A percentile compares a stretch with the other conserved stretches of the same genome.
Conservation (phyloP, 176 grass and related monocot species). For the Aegilops speltoides region DNA sequence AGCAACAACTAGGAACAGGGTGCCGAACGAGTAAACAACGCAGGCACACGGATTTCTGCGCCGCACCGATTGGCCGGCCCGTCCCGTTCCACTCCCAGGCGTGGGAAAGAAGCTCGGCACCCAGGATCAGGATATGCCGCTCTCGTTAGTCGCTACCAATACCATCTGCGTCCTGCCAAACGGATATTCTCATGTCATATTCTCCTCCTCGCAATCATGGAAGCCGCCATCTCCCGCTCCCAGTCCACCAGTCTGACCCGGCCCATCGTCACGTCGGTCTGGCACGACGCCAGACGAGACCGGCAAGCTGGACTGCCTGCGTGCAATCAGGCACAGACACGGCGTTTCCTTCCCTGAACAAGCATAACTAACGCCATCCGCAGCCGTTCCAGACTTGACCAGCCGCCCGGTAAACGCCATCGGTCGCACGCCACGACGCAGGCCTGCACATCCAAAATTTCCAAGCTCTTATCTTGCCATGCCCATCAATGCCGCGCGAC, state of each 20-base stretch:
- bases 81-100: background rate
- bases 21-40: background rate
- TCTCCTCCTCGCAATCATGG: background rate
- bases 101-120: background rate
- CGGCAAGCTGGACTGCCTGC: background rate
- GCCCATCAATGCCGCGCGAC: no score
- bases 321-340: background rate
- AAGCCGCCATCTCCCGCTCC: no score
- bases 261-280: background rate
- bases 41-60: background rate
- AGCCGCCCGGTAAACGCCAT: no score
- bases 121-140: slow-evolving; percentile 14
- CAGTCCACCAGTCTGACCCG: background rate
- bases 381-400: background rate
- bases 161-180: background rate
- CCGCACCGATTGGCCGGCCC: background rate
- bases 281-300: background rate
- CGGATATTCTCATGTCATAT: background rate
- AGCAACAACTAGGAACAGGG: background rate
- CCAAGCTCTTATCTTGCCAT: no score
- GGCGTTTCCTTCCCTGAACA: no score
- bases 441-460: rapidly evolving
- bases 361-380: no score
- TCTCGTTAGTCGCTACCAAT: background rate
- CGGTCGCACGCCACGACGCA: no score